phyloP scores from a whole-genome alignment of 768 basidiomycete genomes.

The Tylopilus balloui region DNA sequence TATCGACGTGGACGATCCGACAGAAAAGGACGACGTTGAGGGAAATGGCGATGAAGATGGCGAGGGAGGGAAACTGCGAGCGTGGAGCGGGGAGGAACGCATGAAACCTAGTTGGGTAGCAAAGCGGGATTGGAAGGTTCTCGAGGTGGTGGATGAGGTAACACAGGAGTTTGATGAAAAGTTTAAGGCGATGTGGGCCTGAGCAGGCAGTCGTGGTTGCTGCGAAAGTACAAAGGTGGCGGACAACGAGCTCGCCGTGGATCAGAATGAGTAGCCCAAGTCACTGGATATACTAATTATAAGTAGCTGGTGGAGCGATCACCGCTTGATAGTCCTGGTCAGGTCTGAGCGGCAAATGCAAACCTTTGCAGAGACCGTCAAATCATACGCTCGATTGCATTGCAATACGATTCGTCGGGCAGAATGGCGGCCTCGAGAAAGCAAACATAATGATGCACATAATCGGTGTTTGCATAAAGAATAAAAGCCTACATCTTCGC shows the following conservation, averaged over 20 bases:
- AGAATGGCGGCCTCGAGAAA: background rate
- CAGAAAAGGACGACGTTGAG: constrained; percentile 21
- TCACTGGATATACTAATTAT: no score
- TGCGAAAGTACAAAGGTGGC: no score
- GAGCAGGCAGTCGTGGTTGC: background rate
- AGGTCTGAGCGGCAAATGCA: no score
- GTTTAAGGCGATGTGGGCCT: constrained; percentile 63
- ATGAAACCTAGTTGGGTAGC: constrained; percentile 36
- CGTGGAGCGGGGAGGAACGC: constrained; percentile 4
- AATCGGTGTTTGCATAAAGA: constrained; percentile 14
- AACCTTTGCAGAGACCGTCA: no score
- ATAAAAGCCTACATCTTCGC: constrained; percentile 21
- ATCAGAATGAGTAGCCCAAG: no score
- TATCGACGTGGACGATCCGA: constrained; percentile 24
- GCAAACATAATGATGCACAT: constrained; percentile 8
- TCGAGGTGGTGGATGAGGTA: constrained; percentile 42
- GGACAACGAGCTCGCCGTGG: no score
- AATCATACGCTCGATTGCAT: no score
- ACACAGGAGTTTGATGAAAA: constrained; percentile 52
- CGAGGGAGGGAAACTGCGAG: constrained; percentile 12
- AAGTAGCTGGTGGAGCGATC: no score
- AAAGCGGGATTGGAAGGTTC: constrained; percentile 52
- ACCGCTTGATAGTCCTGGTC: no score
- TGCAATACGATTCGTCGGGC: background rate
- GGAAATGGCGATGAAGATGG: constrained; percentile 21